Percentiles rank a stretch among this genome's conserved stretches.
These are phyloP conservation scores for Bremia lactucae DNA, from an alignment of 352 stramenopile species.

Conservation along the genomic window DNA sequence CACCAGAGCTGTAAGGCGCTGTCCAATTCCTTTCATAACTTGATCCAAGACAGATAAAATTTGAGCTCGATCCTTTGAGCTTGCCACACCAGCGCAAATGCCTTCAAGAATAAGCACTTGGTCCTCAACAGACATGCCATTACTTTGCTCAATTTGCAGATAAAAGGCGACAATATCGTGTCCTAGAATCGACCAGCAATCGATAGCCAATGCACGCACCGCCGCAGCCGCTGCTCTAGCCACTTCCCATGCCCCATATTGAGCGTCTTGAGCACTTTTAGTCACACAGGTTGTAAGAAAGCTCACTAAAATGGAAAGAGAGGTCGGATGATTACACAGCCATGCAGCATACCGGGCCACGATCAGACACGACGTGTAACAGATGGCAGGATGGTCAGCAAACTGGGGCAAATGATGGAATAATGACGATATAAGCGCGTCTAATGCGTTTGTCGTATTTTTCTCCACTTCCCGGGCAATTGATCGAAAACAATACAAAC, in stretches of 20 bases:
- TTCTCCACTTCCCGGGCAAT: conserved; percentile 75
- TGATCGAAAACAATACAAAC: conserved; percentile 76
- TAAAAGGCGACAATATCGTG: conserved; percentile 67
- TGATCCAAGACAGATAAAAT: conserved; percentile 51
- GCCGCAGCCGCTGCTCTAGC: conserved; percentile 55
- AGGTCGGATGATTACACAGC: conserved; percentile 38
- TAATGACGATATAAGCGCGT: conserved; percentile 51
- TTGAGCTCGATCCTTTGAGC: conserved; percentile 30
- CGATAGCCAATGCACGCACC: conserved; percentile 58
- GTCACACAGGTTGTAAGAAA: conserved; percentile 72
- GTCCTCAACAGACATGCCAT: conserved; percentile 63
- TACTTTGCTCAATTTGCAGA: conserved; percentile 54
- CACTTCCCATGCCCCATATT: conserved; percentile 65
- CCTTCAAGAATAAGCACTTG: conserved; percentile 81
- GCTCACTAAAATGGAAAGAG: conserved; percentile 39
- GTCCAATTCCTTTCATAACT: conserved; percentile 51
- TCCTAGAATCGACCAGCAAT: conserved; percentile 66
- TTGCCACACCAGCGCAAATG: conserved; percentile 49
- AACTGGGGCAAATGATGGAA: conserved; percentile 74
- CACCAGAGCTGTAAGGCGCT: conserved; percentile 38
- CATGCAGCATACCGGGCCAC: conserved; percentile 75
- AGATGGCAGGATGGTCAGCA: conserved; percentile 61
- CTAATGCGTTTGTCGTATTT: conserved; percentile 14
- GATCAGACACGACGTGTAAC: conserved; percentile 80
- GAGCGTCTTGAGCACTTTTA: conserved; percentile 31